Evolutionary conservation across 164 flowering plant genomes (phyloP).

Genomic region (Brasenia schreberi): DNA sequence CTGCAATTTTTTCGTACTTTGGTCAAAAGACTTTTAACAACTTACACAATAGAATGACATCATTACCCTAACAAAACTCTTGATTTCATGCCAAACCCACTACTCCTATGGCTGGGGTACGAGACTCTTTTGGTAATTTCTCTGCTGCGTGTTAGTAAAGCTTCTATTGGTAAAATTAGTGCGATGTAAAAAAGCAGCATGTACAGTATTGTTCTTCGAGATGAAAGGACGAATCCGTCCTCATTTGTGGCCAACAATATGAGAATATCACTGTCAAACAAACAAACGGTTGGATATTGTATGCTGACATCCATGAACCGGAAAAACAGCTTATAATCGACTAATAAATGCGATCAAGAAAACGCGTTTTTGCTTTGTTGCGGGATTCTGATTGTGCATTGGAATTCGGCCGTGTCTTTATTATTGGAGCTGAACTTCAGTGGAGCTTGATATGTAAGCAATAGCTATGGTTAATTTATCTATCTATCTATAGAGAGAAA

Average conservation of each 20-base stretch:
- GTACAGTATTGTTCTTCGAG: not conserved
- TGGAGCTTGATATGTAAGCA: no score
- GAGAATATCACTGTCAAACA: not conserved
- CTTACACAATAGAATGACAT: not conserved
- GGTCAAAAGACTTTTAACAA: not conserved
- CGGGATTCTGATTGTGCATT: not conserved
- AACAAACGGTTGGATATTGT: not conserved
- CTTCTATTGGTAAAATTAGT: not conserved
- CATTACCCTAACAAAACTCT: not conserved
- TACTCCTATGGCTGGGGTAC: not conserved
- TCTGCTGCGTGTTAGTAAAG: not conserved
- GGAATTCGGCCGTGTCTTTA: not conserved
- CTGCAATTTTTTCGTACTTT: no score
- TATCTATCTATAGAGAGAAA: no score
- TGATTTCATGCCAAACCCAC: not conserved
- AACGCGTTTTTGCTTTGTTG: not conserved
- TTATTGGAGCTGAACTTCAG: not conserved
- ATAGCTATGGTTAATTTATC: no score
- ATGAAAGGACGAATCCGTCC: not conserved
- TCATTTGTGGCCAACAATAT: not conserved
- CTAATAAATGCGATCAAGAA: not conserved
- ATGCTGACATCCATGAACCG: not conserved
- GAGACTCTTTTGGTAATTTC: not conserved
- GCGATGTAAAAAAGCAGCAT: not conserved
- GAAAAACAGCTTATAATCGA: not conserved